phyloP scores from a whole-genome alignment of 192 early-diverging fungal species.

The Backusella morwellensis region DNA sequence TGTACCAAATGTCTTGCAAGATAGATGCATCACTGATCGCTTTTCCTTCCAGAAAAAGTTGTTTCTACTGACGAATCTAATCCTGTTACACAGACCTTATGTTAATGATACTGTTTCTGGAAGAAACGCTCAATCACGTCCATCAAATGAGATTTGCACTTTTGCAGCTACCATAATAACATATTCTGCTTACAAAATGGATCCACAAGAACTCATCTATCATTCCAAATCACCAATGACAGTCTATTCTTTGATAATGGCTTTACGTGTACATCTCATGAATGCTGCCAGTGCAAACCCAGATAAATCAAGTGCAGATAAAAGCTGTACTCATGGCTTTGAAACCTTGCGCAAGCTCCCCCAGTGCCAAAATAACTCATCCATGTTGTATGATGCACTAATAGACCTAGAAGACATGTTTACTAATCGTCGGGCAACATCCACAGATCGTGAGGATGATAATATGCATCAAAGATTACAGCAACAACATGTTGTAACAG shows the following conservation, averaged over 20 bases:
- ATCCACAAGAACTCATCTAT: slow-evolving; percentile 36
- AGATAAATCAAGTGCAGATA: neutral
- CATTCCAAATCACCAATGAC: slow-evolving; percentile 44
- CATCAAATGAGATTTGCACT: slow-evolving; percentile 44
- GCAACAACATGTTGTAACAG: neutral
- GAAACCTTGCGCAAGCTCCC: neutral
- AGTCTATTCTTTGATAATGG: slow-evolving; percentile 45
- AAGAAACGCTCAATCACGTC: slow-evolving; percentile 14
- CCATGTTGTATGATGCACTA: neutral
- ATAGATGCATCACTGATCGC: slow-evolving; percentile 13
- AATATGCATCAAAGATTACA: neutral
- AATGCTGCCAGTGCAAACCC: slow-evolving; percentile 1
- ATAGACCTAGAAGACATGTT: neutral
- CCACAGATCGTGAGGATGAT: neutral
- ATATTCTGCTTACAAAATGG: slow-evolving; percentile 19
- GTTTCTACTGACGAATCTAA: slow-evolving; percentile 41
- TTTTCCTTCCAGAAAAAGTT: slow-evolving; percentile 27
- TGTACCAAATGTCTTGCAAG: slow-evolving; percentile 2
- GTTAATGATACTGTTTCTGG: slow-evolving; percentile 39
- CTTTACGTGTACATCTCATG: slow-evolving; percentile 41
- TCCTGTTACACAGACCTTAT: slow-evolving; percentile 49
- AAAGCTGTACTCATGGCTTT: neutral
- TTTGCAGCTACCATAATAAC: slow-evolving; percentile 49
- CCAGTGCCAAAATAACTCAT: neutral
- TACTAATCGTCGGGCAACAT: neutral